These are phyloP conservation scores for Alternaria rosae DNA, from an alignment of 2,329 filamentous ascomycete species.

Conservation along the genomic window DNA sequence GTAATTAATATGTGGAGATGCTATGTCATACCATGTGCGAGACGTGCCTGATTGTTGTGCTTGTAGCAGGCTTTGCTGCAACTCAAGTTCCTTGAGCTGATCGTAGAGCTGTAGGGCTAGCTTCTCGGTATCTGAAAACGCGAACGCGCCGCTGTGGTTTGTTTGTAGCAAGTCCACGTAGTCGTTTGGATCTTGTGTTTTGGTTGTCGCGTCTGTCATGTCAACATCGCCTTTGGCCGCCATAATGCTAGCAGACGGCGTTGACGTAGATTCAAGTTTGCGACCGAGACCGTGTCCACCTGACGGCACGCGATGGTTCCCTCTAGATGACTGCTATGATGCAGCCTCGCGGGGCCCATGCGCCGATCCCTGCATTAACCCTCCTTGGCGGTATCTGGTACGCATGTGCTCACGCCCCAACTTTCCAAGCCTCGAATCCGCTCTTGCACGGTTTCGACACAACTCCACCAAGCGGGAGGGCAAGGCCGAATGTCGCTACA, in stretches of 20 bases:
- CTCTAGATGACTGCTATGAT: conserved; percentile 23
- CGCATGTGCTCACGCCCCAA: conserved; percentile 30
- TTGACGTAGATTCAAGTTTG: conserved; percentile 2
- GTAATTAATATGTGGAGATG: conserved; percentile 20
- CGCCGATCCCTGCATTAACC: conserved; percentile 37
- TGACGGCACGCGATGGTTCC: conserved; percentile 22
- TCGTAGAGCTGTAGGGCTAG: conserved; percentile 74
- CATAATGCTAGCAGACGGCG: conserved; percentile 26
- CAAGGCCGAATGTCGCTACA: conserved; percentile 77
- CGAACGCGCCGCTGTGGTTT: conserved; percentile 57
- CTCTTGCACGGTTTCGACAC: conserved; percentile 28
- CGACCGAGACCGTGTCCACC: conserved; percentile 27
- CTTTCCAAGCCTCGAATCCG: conserved; percentile 15
- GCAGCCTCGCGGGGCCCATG: conserved; percentile 33
- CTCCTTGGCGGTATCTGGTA: conserved; percentile 34
- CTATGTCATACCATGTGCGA: not conserved
- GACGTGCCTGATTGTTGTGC: conserved; percentile 47
- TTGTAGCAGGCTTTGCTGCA: conserved; percentile 73
- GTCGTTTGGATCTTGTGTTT: conserved; percentile 22
- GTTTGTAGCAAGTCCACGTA: conserved; percentile 53
- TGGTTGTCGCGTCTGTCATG: conserved; percentile 30
- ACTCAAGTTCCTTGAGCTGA: conserved; percentile 71
- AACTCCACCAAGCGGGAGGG: conserved; percentile 30
- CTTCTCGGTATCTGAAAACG: conserved; percentile 71
- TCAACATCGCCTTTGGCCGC: conserved; percentile 25